These are phyloP conservation scores for Calvatia gigantea DNA, from an alignment of 768 basidiomycete genomes.

Conservation along the genomic window DNA sequence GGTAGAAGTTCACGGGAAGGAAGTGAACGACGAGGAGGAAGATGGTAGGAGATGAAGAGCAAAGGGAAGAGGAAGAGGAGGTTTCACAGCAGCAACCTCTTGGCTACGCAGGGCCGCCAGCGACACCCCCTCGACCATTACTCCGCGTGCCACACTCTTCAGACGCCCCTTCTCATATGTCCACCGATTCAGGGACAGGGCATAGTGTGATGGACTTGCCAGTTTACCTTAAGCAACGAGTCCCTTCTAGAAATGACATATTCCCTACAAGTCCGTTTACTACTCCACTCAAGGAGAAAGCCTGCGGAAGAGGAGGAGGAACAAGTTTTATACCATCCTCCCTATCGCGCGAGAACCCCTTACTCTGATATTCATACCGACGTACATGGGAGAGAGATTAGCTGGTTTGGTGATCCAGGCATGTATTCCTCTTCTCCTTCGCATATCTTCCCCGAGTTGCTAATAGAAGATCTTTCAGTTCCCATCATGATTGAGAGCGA, in stretches of 20 bases:
- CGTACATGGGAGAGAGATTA: constrained; percentile 56
- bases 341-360: constrained; percentile 43
- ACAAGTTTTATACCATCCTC: constrained; percentile 60
- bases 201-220: constrained; percentile 43
- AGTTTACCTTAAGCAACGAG: constrained; percentile 41
- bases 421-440: constrained; percentile 22
- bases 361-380: constrained; percentile 24
- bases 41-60: constrained; percentile 45
- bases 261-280: constrained; percentile 72
- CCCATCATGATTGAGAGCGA: constrained; percentile 45
- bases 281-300: constrained; percentile 65
- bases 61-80: constrained; percentile 10
- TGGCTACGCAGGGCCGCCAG: constrained; percentile 36
- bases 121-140: constrained; percentile 36
- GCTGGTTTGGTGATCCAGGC: constrained; percentile 79
- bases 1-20: too few species aligned
- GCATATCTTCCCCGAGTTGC: too few species aligned
- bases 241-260: constrained; percentile 52
- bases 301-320: constrained; percentile 63
- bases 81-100: constrained; percentile 25
- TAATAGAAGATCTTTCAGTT: constrained; percentile 29
- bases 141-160: constrained; percentile 47
- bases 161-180: constrained; percentile 47
- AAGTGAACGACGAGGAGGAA: constrained; percentile 34
- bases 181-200: constrained; percentile 39